phyloP scores from a whole-genome alignment of 2,329 filamentous ascomycete species.

The Fusarium pilosicola region DNA sequence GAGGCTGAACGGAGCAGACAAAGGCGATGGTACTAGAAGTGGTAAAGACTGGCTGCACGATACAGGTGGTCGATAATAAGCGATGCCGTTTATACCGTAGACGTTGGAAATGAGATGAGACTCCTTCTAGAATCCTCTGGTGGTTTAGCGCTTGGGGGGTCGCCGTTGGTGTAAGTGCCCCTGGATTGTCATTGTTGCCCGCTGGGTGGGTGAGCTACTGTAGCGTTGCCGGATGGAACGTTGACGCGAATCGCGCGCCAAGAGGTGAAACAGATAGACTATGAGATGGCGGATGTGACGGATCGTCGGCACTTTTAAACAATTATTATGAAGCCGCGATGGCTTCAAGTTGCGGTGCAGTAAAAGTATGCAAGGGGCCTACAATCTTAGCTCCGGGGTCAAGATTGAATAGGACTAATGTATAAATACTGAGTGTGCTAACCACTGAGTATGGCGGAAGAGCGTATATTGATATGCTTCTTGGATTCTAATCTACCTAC shows the following conservation, averaged over 20 bases:
- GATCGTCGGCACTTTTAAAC: slow-evolving; percentile 8
- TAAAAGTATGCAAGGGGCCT: not conserved
- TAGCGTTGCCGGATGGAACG: slow-evolving; percentile 23
- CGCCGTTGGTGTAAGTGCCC: not conserved
- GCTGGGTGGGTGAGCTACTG: not conserved
- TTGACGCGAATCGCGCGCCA: not conserved
- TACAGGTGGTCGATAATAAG: slow-evolving; percentile 25
- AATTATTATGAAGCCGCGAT: slow-evolving; percentile 13
- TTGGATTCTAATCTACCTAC: too few species aligned
- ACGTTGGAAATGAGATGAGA: slow-evolving; percentile 2
- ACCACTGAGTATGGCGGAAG: not conserved
- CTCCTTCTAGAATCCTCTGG: slow-evolving; percentile 19
- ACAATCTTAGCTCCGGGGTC: not conserved
- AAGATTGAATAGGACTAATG: not conserved
- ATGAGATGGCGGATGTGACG: slow-evolving; percentile 19
- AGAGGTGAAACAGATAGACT: slow-evolving; percentile 6
- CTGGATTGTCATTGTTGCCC: not conserved
- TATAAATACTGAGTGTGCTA: not conserved
- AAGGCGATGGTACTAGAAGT: slow-evolving; percentile 12
- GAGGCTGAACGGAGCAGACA: slow-evolving; percentile 10
- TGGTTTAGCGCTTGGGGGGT: slow-evolving; percentile 3
- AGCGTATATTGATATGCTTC: not conserved
- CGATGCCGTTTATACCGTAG: not conserved
- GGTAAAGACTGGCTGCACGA: slow-evolving; percentile 28
- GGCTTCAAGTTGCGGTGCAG: slow-evolving; percentile 1